These are phyloP conservation scores for Teunomyces panamensis DNA, from an alignment of 805 yeast species.

Conservation along the genomic window DNA sequence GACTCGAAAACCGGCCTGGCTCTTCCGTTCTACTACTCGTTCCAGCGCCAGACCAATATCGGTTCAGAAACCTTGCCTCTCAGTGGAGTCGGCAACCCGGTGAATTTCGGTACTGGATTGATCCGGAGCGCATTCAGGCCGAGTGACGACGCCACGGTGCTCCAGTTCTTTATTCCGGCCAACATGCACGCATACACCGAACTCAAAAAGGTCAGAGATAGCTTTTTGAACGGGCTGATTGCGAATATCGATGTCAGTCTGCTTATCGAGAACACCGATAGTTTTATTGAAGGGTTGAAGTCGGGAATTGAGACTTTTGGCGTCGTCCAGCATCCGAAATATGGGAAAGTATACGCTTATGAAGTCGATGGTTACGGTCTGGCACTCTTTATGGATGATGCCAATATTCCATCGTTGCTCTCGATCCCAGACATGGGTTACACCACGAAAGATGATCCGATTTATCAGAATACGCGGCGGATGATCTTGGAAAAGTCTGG, in stretches of 20 bases:
- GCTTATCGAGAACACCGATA: slow-evolving; percentile 22
- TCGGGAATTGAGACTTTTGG: slow-evolving; percentile 63
- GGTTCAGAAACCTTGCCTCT: slow-evolving; percentile 82
- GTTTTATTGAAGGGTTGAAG: slow-evolving; percentile 42
- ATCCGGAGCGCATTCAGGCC: slow-evolving; percentile 85
- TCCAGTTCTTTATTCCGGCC: slow-evolving; percentile 81
- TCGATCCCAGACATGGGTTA: slow-evolving; percentile 81
- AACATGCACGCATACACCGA: slow-evolving; percentile 75
- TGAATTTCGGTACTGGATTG: slow-evolving; percentile 63
- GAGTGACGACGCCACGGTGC: slow-evolving; percentile 81
- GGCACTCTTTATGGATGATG: slow-evolving; percentile 78
- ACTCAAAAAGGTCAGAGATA: slow-evolving; percentile 34
- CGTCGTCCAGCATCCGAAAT: slow-evolving; percentile 60
- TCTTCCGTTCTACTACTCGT: slow-evolving; percentile 53
- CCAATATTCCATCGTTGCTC: slow-evolving; percentile 79
- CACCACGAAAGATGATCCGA: slow-evolving; percentile 44
- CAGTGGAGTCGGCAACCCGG: slow-evolving; percentile 83
- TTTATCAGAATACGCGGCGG: slow-evolving; percentile 75
- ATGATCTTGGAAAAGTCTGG: slow-evolving; percentile 70
- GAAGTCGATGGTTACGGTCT: slow-evolving; percentile 90
- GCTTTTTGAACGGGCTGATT: slow-evolving; percentile 16
- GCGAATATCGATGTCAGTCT: slow-evolving; percentile 6
- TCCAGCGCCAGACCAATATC: slow-evolving; percentile 67
- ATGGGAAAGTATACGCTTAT: slow-evolving; percentile 79
- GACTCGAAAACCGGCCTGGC: slow-evolving; percentile 48